Base-by-base conservation (phyloP, 2,329 filamentous ascomycete genomes). In the Trichoderma sp. region DNA sequence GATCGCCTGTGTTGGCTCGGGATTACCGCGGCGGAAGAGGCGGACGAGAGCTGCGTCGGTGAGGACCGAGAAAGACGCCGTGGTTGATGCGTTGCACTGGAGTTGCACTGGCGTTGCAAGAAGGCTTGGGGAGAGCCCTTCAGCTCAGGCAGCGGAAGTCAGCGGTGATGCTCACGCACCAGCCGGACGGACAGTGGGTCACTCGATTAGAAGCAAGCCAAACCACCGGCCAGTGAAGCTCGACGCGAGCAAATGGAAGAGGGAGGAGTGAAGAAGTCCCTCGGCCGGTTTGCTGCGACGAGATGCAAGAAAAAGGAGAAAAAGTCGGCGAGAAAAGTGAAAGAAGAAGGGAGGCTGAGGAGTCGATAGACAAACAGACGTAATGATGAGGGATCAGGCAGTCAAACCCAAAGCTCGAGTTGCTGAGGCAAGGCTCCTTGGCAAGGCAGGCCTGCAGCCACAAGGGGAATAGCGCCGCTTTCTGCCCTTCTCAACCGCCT, bases 361-460 rank as follows among this genome's bases (percentile, higher is more conserved):
- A 72, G 62, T 56, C 38, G 56, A 33, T 56, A 38, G 64, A 33
- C n/a, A 63, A 67, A 53, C 45, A 71, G 68, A 72, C 69, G 75
- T 67, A 73, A 75, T 75, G 75, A 71, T 75, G 75, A 76, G 53
- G 69, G 64, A 76, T 76, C 75, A 75, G 75, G 75, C 75, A 76
- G 75, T 76, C 67, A 71, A 66, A 74, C 69, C 69, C 69, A 71
- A 76, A 75, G 73, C 65, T 62, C 45, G 38, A 45, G 41, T 67
- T 62, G 72, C 63, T 64, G 12, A 27, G 45, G 62, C 71, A 74
- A 74, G 71, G 71, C 71, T 64, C 62, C 45, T 60, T 31, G 29
- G 50, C 50, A 72, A 21, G 45, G 72, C 45, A 29, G 33, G 45
- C 45, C 45, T 53, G 45, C 45, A 29, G 59, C 74, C 38, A 11